These are phyloP conservation scores for Canariomyces notabilis DNA, from an alignment of 2,329 filamentous ascomycete species.

Conservation along the genomic window DNA sequence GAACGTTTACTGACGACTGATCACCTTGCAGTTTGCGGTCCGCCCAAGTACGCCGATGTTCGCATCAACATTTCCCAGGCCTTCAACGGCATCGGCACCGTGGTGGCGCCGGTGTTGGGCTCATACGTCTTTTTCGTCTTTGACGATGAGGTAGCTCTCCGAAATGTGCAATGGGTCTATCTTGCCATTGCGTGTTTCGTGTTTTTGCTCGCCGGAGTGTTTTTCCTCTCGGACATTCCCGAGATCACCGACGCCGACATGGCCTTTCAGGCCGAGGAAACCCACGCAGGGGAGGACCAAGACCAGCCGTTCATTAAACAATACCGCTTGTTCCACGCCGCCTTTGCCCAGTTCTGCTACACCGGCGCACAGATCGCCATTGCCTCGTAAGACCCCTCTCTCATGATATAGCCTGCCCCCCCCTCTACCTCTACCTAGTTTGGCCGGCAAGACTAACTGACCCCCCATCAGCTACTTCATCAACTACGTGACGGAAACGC, in stretches of 20 bases:
- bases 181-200: constrained; percentile 69
- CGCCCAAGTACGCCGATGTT: constrained; percentile 65
- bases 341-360: constrained; percentile 74
- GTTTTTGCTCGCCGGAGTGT: constrained; percentile 58
- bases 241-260: constrained; percentile 70
- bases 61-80: constrained; percentile 73
- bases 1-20: no score
- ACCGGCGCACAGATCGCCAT: constrained; percentile 66
- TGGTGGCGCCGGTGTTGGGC: constrained; percentile 67
- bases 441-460: no score
- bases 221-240: constrained; percentile 62
- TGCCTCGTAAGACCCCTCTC: constrained; percentile 40
- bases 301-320: constrained; percentile 64
- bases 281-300: constrained; percentile 45
- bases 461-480: constrained; percentile 55
- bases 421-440: no score
- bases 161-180: constrained; percentile 73
- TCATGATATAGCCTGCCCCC: no score
- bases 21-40: constrained; percentile 41
- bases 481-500: constrained; percentile 63
- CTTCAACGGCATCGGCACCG: constrained; percentile 70
- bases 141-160: constrained; percentile 50
- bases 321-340: constrained; percentile 70
- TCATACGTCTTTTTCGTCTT: constrained; percentile 69
- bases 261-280: constrained; percentile 52